Evolutionary conservation across 2,329 filamentous ascomycete genomes (phyloP), one percentile per base, ranked within the genome.

Genomic region (Pseudogymnoascus destructans): DNA sequence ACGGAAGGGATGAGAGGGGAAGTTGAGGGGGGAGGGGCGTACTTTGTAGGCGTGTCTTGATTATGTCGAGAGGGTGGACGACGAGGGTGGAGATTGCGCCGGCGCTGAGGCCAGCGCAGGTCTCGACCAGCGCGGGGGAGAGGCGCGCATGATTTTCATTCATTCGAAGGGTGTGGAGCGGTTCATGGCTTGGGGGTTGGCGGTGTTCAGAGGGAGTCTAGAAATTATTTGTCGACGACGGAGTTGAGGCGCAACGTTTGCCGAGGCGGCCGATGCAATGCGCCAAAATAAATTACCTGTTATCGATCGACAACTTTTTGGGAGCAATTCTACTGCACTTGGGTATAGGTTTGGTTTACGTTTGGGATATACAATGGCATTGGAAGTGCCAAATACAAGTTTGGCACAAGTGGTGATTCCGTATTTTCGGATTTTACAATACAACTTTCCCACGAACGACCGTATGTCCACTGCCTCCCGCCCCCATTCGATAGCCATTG

Each of bases 31-130:
- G 13, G 27, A 23, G 36, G 17, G 36, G 69, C 74, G 60, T 74
- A 90, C 88, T 84, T 75, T 98, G 93, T 69, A 98, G 83, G 63
- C 93, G 86, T 61, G 92, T 97, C 78, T 98, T 98, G 70, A 97
- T 84, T 63, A 98, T 84, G 73, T 98, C 93, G 61, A 98, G 82
- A 30, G 93, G 93, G 70, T 97, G 92, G 57, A 93, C 86, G 59
- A 84, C 85, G 55, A 97, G 78, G 21, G 93, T 97, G 57, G 91
- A 87, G 65, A 90, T 79, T 59, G 89, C 79, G 61, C 93, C 93
- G 60, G 93, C 93, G 63, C 86, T 87, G 72, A 98, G 86, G 66
- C 93, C 93, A 61, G 93, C 89, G 70, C 91, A 77, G 68, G 86
- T 86, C 79, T 97, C 93, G 72, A 96, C 81, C 69, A 87, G 72